Base-by-base conservation (phyloP, 2,329 filamentous ascomycete genomes). In the Ascochyta pisi region DNA sequence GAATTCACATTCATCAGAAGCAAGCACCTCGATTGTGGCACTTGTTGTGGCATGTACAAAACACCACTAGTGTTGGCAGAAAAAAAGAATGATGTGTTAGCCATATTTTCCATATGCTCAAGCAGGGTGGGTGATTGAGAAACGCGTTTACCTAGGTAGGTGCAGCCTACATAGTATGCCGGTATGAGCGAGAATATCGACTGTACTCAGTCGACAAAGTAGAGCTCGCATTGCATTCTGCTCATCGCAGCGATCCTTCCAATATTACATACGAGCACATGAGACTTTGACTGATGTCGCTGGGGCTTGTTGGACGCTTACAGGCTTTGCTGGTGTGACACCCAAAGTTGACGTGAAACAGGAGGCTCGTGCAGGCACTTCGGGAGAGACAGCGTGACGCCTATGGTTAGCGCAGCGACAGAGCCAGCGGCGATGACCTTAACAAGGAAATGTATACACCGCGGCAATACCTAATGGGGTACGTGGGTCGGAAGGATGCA, bases 251-350 rank as follows among this genome's bases (percentile, higher is more conserved):
- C 9, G 13, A 39, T 29, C 48, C 53, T 47, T 27, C 19, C 19
- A 22, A 43, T 47, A 31, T 51, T 43, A 39, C 29, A 34, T 39
- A 41, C 38, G 42, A 43, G 24, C 22, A 56, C 47, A 47, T 51
- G 53, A 56, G 48, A 56, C 53, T 15, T 24, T 43, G 42, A 47
- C 37, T 34, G 34, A 47, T 55, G 58, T 54, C 49, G 33, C 35
- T 34, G 43, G 60, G 54, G 62, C 56, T 63, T 67, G 55, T 54
- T 41, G 49, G 60, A 61, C 48, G 60, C 51, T 60, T 57, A 45
- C 45, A 33, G 48, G 34, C 43, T 48, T 49, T 46, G 55, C 44
- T 57, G 58, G 63, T 58, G 62, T 53, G 57, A 64, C 56, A 57
- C 38, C 41, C 33, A 26, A 31, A 44, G 43, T 44, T 23, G 49